These are phyloP conservation scores for Erysimum cheiranthoides DNA, from an alignment of 345 rosid genomes.

Conservation along the genomic window DNA sequence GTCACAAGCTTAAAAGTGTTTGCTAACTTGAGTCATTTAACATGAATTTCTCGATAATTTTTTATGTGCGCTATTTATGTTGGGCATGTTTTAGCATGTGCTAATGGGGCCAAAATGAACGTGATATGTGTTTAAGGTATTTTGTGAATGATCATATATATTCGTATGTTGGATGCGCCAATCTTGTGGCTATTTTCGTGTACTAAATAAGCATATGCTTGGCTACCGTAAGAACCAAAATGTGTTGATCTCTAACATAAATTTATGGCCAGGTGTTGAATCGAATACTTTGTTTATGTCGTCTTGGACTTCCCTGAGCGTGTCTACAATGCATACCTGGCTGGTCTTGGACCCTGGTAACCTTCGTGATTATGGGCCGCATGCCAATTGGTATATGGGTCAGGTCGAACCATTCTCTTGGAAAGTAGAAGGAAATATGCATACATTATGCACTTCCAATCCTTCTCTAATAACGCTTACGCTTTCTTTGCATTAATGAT, in stretches of 20 bases:
- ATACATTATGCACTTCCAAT: not conserved
- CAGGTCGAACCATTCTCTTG: not conserved
- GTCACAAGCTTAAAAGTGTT: constrained; percentile 19
- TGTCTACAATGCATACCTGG: not conserved
- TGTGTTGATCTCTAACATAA: not conserved
- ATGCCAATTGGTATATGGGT: not conserved
- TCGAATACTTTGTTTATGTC: not conserved
- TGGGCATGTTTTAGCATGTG: constrained; percentile 34
- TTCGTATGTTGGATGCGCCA: constrained; percentile 1
- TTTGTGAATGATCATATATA: constrained; percentile 29
- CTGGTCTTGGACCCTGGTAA: not conserved
- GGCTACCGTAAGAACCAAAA: not conserved
- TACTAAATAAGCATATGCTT: not conserved
- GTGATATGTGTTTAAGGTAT: constrained; percentile 18
- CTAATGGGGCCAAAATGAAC: constrained; percentile 17
- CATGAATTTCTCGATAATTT: constrained; percentile 13
- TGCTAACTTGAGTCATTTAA: constrained; percentile 18
- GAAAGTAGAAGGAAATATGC: not conserved
- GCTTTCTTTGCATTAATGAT: not conserved
- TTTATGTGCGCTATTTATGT: not conserved
- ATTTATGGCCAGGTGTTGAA: not conserved
- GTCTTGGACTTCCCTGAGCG: not conserved
- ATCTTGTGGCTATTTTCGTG: constrained; percentile 9
- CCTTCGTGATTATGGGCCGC: constrained; percentile 13
- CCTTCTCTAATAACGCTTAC: not conserved